These are phyloP conservation scores for Lasiodiplodia theobromae DNA, from an alignment of 2,329 filamentous ascomycete genomes.

Conservation along the genomic window DNA sequence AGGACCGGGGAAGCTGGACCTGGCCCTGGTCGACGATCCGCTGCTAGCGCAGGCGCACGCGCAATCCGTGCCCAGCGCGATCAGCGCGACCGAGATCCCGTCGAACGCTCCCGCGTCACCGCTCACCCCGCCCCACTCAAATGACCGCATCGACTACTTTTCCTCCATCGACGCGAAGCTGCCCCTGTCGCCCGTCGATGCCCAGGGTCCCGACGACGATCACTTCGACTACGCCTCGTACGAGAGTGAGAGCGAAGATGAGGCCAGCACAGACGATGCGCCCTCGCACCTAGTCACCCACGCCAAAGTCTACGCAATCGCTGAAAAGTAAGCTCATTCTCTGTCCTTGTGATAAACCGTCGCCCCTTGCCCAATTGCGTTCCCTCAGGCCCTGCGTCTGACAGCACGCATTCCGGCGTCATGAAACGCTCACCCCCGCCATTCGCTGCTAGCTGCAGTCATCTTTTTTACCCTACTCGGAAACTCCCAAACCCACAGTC, in stretches of 20 bases:
- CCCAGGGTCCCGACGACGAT: conserved; percentile 18
- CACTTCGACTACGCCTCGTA: conserved; percentile 20
- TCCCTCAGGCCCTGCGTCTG: conserved; percentile 27
- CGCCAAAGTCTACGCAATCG: conserved; percentile 57
- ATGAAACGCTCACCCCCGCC: conserved; percentile 14
- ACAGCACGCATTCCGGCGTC: conserved; percentile 1
- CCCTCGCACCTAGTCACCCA: conserved; percentile 54
- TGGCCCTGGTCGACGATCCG: conserved; percentile 47
- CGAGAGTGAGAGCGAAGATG: conserved; percentile 31
- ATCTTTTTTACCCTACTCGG: conserved; percentile 29
- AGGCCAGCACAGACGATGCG: conserved; percentile 47
- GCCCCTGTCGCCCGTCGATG: conserved; percentile 26
- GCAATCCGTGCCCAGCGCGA: conserved; percentile 8
- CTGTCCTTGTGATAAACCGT: conserved; percentile 31
- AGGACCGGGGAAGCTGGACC: conserved; percentile 34
- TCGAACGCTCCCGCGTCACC: conserved; percentile 26
- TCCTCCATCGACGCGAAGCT: conserved; percentile 27
- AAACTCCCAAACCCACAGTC: conserved; percentile 14
- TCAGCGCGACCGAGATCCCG: conserved; percentile 28
- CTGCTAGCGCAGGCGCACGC: conserved; percentile 40
- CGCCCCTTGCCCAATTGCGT: conserved; percentile 31
- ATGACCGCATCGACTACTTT: conserved; percentile 29
- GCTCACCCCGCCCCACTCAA: conserved; percentile 24
- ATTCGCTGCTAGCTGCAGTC: conserved; percentile 19
- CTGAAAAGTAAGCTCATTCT: conserved; percentile 53